Percentiles rank a stretch among this genome's conserved stretches.
phyloP scores from a whole-genome alignment of 2,329 filamentous ascomycete species.

The Penicillium sp. region DNA sequence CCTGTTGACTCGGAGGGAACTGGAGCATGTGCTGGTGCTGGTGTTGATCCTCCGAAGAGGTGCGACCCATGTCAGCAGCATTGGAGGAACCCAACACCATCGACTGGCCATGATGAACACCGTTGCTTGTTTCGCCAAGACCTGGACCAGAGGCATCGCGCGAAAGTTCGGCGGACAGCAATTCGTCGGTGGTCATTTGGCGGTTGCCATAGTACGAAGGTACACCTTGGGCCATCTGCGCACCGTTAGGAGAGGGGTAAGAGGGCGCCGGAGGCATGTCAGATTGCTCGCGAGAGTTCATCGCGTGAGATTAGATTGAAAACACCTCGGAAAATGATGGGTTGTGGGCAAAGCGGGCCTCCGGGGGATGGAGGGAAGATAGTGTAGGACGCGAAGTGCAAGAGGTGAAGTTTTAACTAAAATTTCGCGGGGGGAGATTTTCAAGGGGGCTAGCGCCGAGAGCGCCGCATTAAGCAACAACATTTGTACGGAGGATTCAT shows the following conservation, averaged over 20 bases:
- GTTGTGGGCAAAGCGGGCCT: conserved; percentile 33
- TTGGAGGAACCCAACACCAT: conserved; percentile 41
- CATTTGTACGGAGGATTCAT: conserved; percentile 24
- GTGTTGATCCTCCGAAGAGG: conserved; percentile 38
- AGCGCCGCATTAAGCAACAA: conserved; percentile 32
- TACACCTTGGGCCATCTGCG: conserved; percentile 44
- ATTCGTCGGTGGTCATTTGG: conserved; percentile 47
- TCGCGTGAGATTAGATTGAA: conserved; percentile 19
- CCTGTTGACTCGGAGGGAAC: conserved; percentile 44
- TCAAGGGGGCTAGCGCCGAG: conserved; percentile 36
- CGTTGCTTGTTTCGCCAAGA: conserved; percentile 41
- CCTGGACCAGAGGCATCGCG: conserved; percentile 46
- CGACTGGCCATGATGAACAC: conserved; percentile 40
- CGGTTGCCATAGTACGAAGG: conserved; percentile 46
- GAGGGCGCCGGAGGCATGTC: conserved; percentile 45
- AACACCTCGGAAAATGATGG: conserved; percentile 14
- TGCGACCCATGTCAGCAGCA: conserved; percentile 39
- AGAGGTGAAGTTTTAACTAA: conserved; percentile 38
- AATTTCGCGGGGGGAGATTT: conserved; percentile 33
- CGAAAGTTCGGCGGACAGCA: conserved; percentile 48
- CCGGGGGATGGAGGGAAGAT: conserved; percentile 29
- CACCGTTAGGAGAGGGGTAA: conserved; percentile 45
- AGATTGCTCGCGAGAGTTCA: conserved; percentile 44
- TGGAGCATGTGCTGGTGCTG: conserved; percentile 42
- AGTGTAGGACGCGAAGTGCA: conserved; percentile 27